These are phyloP conservation scores for Podospora didyma DNA, from an alignment of 495 filamentous ascomycete species.

Conservation along the genomic window DNA sequence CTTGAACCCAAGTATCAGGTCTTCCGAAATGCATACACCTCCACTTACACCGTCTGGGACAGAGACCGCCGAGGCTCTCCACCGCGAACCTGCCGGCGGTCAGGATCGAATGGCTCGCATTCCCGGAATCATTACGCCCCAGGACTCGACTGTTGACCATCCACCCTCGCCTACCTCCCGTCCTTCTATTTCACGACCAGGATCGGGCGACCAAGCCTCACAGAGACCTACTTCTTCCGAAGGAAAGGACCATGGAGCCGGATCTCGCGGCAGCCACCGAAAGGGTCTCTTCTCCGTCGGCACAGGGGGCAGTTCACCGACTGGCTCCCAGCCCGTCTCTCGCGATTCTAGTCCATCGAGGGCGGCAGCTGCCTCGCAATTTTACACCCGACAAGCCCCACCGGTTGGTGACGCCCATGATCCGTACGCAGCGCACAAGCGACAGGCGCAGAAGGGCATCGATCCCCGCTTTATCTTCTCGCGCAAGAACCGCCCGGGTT, in stretches of 20 bases:
- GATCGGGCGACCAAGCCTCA: slow-evolving; percentile 17
- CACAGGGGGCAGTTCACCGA: slow-evolving; percentile 54
- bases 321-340: slow-evolving; percentile 63
- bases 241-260: slow-evolving; percentile 30
- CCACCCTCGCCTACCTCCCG: slow-evolving; percentile 25
- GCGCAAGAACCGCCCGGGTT: slow-evolving; percentile 44
- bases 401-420: slow-evolving; percentile 81
- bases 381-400: slow-evolving; percentile 65
- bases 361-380: slow-evolving; percentile 50
- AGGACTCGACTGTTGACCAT: slow-evolving; percentile 40
- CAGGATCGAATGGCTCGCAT: slow-evolving; percentile 39
- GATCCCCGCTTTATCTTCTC: slow-evolving; percentile 84
- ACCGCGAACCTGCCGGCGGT: slow-evolving; percentile 21
- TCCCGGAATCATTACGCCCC: slow-evolving; percentile 59
- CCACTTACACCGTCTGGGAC: slow-evolving; percentile 85
- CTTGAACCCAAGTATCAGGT: slow-evolving; percentile 37
- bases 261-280: slow-evolving; percentile 44
- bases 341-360: slow-evolving; percentile 62
- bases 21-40: slow-evolving; percentile 74
- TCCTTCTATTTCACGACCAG: slow-evolving; percentile 7
- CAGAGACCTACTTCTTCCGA: slow-evolving; percentile 40
- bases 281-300: slow-evolving; percentile 71
- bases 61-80: slow-evolving; percentile 28
- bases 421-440: slow-evolving; percentile 80
- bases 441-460: slow-evolving; percentile 66